Evolutionary conservation across 2,329 filamentous ascomycete species (phyloP).

Genomic region (Paracamarosporium sp.): DNA sequence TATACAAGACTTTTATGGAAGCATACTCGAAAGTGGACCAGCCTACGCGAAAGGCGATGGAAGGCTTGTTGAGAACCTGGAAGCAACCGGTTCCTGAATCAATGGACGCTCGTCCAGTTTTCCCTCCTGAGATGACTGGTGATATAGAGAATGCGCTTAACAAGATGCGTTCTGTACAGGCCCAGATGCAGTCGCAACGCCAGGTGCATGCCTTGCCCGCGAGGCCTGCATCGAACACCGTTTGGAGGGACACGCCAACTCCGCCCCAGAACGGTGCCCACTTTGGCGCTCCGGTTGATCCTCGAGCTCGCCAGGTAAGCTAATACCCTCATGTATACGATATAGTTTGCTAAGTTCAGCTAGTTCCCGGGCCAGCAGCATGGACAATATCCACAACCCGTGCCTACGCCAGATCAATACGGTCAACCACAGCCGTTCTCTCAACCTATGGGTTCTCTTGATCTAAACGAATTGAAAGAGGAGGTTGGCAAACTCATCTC

Average conservation of each 20-base stretch:
- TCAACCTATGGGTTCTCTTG: constrained; percentile 36
- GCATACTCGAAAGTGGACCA: constrained; percentile 89
- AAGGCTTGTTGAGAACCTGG: constrained; percentile 98
- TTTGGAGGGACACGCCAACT: constrained; percentile 76
- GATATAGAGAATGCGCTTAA: constrained; percentile 94
- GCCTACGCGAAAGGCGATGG: constrained; percentile 85
- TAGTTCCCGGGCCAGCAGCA: constrained; percentile 34
- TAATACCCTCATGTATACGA: neutral
- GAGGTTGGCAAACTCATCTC: constrained; percentile 82
- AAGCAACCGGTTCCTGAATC: constrained; percentile 96
- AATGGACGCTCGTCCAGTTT: constrained; percentile 90
- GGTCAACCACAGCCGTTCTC: constrained; percentile 39
- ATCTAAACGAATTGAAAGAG: constrained; percentile 72
- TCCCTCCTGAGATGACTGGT: constrained; percentile 82
- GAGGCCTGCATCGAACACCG: constrained; percentile 56
- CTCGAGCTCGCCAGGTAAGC: constrained; percentile 46
- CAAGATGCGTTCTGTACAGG: constrained; percentile 72
- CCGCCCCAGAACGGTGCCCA: constrained; percentile 62
- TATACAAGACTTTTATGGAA: constrained; percentile 96
- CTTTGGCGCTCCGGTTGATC: constrained; percentile 40
- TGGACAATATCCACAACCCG: constrained; percentile 27
- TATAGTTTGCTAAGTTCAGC: constrained; percentile 15
- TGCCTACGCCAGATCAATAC: constrained; percentile 35
- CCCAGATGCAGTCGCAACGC: constrained; percentile 62
- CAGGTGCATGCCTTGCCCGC: constrained; percentile 50